Base-by-base conservation (phyloP, 768 basidiomycete species). In the Pulveroboletus sp. region DNA sequence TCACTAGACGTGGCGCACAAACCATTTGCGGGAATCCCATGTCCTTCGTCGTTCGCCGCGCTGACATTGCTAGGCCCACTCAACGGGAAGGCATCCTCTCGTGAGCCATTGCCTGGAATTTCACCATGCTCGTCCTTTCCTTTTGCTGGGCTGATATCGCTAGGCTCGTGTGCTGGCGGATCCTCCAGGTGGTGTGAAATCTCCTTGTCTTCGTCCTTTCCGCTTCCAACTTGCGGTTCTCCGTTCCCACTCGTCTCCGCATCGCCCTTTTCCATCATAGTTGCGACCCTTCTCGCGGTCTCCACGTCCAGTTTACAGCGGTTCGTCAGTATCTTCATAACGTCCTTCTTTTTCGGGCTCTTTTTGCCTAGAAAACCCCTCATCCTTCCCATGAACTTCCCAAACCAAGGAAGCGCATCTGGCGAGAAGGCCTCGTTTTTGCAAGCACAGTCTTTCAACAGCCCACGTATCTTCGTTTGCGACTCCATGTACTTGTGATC, bases 281-380 rank as follows among this genome's bases (percentile, higher is more conserved):
- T 44, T 17, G 44, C 67, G 11, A 66, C 50, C 43, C 27, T 53
- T 36, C 38, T 53, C 16, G 65, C 65, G 1, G 59, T 62, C 6
- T 62, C 65, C 12, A 44, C 41, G 21, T 65, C 59, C 55, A 68
- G 48, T 32, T 51, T 54, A 39, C 66, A 68, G 16, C 64, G 67
- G 14, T 47, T n/a, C 20, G 43, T 56, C 44, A 66, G 50, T 27
- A 58, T 45, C 33, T 47, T 43, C 36, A 59, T 5, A 3, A 63
- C 23, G 7, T 64, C 51, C 43, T 24, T 62, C 42, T 36, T 50
- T 23, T 49, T 62, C 6, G 62, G 54, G 21, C n/a, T 45, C 34
- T 1, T 52, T 13, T 17, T 51, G 39, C 47, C 54, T 35, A 39
- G 45, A 10, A 68, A 45, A 24, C 33, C 40, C 42, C 10, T 47